A percentile compares a stretch with the other conserved stretches of the same genome.
Conservation (phyloP, 2,329 filamentous ascomycete species). For the Talaromyces sp. region DNA sequence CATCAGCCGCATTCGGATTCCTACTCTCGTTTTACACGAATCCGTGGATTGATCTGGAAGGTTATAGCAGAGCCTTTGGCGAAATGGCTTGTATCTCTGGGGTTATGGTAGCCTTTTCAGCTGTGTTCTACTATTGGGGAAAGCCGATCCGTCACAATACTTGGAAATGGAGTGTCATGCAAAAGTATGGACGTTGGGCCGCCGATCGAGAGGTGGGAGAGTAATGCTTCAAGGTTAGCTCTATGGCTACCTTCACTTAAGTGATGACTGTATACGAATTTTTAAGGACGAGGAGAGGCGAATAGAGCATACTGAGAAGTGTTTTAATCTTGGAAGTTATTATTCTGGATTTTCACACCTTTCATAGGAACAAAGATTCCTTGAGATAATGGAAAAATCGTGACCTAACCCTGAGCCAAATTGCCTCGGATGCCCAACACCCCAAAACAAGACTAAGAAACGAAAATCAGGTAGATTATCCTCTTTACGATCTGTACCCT, state of each 20-base stretch:
- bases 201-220: constrained; percentile 54
- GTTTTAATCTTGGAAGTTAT: too few relatives aligned
- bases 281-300: too few relatives aligned
- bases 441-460: background rate
- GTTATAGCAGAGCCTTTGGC: constrained; percentile 51
- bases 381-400: too few relatives aligned
- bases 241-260: too few relatives aligned
- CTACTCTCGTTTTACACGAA: constrained; percentile 59
- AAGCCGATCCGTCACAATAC: constrained; percentile 45
- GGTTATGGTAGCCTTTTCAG: constrained; percentile 43
- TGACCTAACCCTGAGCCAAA: background rate
- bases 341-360: too few relatives aligned
- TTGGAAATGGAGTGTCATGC: constrained; percentile 47
- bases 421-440: background rate
- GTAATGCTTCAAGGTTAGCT: constrained; percentile 24
- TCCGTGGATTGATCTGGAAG: constrained; percentile 49
- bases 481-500: too few relatives aligned
- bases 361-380: too few relatives aligned
- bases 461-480: background rate
- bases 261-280: too few relatives aligned
- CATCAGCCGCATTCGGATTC: constrained; percentile 49
- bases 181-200: constrained; percentile 45
- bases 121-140: constrained; percentile 52
- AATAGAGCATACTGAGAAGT: too few relatives aligned
- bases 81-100: constrained; percentile 55